Base-by-base conservation (phyloP, 2,329 filamentous ascomycete species). In the Aspergillus tanneri region DNA sequence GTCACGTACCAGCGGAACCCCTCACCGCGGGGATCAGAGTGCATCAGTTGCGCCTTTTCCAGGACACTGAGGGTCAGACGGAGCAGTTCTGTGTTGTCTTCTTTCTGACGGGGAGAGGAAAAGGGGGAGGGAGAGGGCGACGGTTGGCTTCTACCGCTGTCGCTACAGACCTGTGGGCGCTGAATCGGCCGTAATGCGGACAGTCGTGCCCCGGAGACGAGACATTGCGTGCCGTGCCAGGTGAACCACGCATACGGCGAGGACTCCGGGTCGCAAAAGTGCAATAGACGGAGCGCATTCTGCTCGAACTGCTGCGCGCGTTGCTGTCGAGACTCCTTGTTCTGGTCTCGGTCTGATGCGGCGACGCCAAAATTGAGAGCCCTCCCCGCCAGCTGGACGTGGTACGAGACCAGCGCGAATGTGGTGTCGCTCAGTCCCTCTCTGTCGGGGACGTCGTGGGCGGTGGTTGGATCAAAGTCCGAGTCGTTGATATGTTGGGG, bases 231-330 rank as follows among this genome's bases (percentile, higher is more conserved):
- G 18, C 54, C 52, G 43, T 67, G 59, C 34, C 57, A 64, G 6
- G 58, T 55, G 28, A 64, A 63, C 65, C 65, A 67, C 4, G 63
- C 62, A 38, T 62, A 64, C 3, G 46, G 12, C 16, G 53, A 61
- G 14, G 60, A 41, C 7, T 64, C 57, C 2, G 64, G 64, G 34
- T 68, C 62, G 36, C 64, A 65, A 30, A 56, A 56, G n/a, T 57
- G 51, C 7, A 62, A 36, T n/a, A 66, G 51, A 10, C 38, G 35
- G 4, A 53, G 43, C 4, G 47, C 40, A 4, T 52, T 24, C 21
- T 60, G 32, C 27, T 63, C 56, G 34, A 64, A 58, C n/a, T n/a
- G n/a, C n/a, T n/a, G n/a, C n/a, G n/a, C n/a, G n/a, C n/a, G n/a
- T n/a, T n/a, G n/a, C 16, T 24, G 19, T n/a, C 18, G 37, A 14